phyloP scores from a whole-genome alignment of 768 basidiomycete species.

The Filobasidium wieringae region DNA sequence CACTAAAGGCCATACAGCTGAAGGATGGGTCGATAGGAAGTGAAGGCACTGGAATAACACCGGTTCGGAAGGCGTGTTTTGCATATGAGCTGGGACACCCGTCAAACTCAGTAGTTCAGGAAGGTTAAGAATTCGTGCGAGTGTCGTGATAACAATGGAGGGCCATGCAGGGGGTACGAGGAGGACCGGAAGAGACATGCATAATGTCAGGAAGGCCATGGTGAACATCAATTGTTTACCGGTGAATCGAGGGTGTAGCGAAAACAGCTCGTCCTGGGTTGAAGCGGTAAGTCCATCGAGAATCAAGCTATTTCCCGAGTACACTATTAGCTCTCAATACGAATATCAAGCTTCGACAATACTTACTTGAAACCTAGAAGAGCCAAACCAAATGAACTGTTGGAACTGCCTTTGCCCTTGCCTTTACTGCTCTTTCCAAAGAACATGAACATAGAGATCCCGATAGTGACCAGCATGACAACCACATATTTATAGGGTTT shows the following conservation, averaged over 20 bases:
- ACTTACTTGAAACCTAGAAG: constrained; percentile 41
- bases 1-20: constrained; percentile 57
- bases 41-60: constrained; percentile 44
- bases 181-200: constrained; percentile 57
- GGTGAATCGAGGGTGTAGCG: constrained; percentile 52
- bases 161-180: constrained; percentile 48
- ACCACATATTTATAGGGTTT: constrained; percentile 91
- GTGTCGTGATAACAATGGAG: constrained; percentile 55
- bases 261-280: constrained; percentile 93
- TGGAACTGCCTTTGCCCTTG: constrained; percentile 42
- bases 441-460: constrained; percentile 90
- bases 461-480: constrained; percentile 77
- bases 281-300: constrained; percentile 90
- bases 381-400: constrained; percentile 42
- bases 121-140: constrained; percentile 7
- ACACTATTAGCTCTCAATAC: neutral
- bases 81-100: constrained; percentile 7
- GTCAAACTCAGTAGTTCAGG: constrained; percentile 8
- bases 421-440: constrained; percentile 39
- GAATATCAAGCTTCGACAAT: constrained; percentile 35
- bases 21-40: constrained; percentile 69
- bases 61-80: constrained; percentile 17
- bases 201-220: constrained; percentile 77
- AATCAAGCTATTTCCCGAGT: constrained; percentile 56
- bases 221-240: constrained; percentile 99